Conservation (phyloP, 1,139 yeast genomes). For the Schizosaccharomyces versatilis region DNA sequence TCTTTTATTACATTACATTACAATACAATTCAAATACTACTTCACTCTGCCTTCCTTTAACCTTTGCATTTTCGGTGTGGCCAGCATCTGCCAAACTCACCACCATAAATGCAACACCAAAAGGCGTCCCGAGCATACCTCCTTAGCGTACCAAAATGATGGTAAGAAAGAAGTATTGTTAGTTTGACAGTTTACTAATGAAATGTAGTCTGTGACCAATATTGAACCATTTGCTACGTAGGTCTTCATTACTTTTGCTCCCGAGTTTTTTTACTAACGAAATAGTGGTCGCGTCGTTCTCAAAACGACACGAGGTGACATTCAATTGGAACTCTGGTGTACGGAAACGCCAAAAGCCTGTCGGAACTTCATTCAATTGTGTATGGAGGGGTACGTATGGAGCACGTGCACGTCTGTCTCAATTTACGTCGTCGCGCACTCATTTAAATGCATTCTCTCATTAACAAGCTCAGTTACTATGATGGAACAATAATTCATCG, state of each 20-base stretch:
- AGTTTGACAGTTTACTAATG: background rate
- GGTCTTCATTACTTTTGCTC: background rate
- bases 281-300: constrained; percentile 25
- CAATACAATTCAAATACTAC: too few species aligned
- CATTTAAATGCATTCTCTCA: constrained; percentile 17
- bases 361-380: constrained; percentile 28
- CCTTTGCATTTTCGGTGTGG: too few species aligned
- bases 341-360: constrained; percentile 39
- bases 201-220: background rate
- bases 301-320: constrained; percentile 36
- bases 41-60: too few species aligned
- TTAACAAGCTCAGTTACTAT: constrained; percentile 20
- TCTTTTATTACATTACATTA: too few species aligned
- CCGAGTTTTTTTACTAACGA: background rate
- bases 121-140: too few species aligned
- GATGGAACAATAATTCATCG: constrained; percentile 27
- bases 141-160: too few species aligned
- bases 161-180: too few species aligned
- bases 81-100: too few species aligned
- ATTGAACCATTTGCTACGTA: constrained; percentile 4
- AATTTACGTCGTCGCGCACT: constrained; percentile 8
- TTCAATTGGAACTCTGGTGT: constrained; percentile 49
- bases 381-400: constrained; percentile 24
- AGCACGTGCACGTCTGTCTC: constrained; percentile 25
- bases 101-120: too few species aligned